Base-by-base conservation (phyloP, 2,329 filamentous ascomycete species). In the Penicillium decumbens region DNA sequence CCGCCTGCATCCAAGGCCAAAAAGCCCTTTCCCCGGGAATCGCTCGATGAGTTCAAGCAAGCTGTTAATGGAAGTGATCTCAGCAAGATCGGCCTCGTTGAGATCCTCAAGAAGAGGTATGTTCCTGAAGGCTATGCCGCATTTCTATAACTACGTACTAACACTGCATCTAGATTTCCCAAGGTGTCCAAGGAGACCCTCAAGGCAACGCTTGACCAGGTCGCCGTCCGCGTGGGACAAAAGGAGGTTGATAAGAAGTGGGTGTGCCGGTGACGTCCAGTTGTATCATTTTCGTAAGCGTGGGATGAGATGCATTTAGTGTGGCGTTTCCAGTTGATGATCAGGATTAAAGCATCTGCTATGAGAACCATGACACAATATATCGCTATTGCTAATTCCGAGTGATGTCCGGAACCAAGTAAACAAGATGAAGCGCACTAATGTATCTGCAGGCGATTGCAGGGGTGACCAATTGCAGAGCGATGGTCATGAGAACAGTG, bases 1-100 rank as follows among this genome's bases (percentile, higher is more conserved):
- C 27, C 53, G 4, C 37, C 56, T 35, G 43, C 48, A 7, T 37
- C 50, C 3, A 71, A 69, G 49, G 56, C 62, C 25, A 72, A 69
- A 49, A 65, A 66, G 38, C 68, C 75, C 25, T 76, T 90, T 15
- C 78, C 82, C 3, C 69, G 74, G 1, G 81, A 87, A 8, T 74
- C 83, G 37, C 66, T 89, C 28, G 73, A 75, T 0, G 80, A 84
- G 9, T 89, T 95, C 69, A 90, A 85, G 66, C 72, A 77, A 27
- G 81, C 81, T 1, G 77, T 95, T n/a, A 71, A 83, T 43, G 86
- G 83, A 15, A 86, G 81, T 54, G 80, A 87, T 69, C 74, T 89
- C 42, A 87, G 82, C 33, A 93, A 93, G 70, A 70, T 83, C 1
- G 88, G 87, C 6, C 72, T 93, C 58, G 77, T 89, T 7, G 88